These are phyloP conservation scores for Candida nitratophila DNA, from an alignment of 805 yeast genomes.

Conservation along the genomic window DNA sequence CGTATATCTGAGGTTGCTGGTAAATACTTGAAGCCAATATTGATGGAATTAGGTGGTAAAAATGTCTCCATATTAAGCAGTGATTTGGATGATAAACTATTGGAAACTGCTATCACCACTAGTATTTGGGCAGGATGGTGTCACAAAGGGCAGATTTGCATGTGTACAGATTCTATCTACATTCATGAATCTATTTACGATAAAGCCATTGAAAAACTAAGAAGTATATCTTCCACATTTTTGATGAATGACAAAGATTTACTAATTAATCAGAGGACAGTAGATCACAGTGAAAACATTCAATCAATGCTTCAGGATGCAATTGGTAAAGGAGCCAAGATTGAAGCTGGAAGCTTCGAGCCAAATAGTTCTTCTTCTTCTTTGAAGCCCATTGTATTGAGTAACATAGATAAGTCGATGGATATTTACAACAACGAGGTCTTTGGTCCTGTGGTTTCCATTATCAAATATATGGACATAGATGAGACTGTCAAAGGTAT, in stretches of 20 bases:
- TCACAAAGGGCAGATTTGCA: slow-evolving; percentile 42
- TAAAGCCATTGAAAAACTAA: slow-evolving; percentile 17
- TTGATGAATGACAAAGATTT: slow-evolving; percentile 9
- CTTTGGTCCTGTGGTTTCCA: slow-evolving; percentile 36
- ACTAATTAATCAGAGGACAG: slow-evolving; percentile 24
- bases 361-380: neutral
- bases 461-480: slow-evolving; percentile 20
- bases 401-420: slow-evolving; percentile 25
- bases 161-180: slow-evolving; percentile 34
- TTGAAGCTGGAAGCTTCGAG: slow-evolving; percentile 12
- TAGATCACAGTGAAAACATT: slow-evolving; percentile 16
- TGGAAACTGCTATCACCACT: slow-evolving; percentile 23
- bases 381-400: slow-evolving; percentile 26
- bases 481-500: slow-evolving; percentile 16
- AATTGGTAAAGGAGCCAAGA: slow-evolving; percentile 26
- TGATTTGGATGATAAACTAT: slow-evolving; percentile 22
- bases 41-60: slow-evolving; percentile 41
- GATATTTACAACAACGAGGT: slow-evolving; percentile 26
- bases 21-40: slow-evolving; percentile 30
- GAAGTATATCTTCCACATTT: slow-evolving; percentile 6
- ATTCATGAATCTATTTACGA: slow-evolving; percentile 30
- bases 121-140: slow-evolving; percentile 31
- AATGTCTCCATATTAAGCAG: slow-evolving; percentile 28
- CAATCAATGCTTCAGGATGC: slow-evolving; percentile 27
- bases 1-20: slow-evolving; percentile 31